A percentile compares a stretch with the other conserved stretches of the same genome.
Conservation (phyloP, 208 protist species). For the Porcisia deanei region DNA sequence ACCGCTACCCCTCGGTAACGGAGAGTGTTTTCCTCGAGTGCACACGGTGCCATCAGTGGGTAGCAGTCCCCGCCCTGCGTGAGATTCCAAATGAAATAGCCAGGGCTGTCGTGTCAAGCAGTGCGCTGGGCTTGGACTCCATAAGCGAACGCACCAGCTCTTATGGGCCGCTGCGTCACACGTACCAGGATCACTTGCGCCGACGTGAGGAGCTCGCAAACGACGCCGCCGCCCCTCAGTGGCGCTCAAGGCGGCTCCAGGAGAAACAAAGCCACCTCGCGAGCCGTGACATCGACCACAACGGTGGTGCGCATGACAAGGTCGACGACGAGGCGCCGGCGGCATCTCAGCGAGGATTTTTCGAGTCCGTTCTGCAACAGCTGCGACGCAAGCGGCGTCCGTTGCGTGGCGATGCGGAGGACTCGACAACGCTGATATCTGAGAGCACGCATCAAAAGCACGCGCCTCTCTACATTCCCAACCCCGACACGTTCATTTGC, state of each 20-base stretch:
- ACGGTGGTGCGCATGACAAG: neutral
- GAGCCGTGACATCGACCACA: neutral
- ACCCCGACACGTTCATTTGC: constrained; percentile 67
- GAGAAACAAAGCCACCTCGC: constrained; percentile 7
- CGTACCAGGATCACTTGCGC: constrained; percentile 11
- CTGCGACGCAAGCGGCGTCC: neutral
- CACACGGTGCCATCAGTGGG: constrained; percentile 75
- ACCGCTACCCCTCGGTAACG: constrained; percentile 62
- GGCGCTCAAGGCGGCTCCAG: constrained; percentile 34
- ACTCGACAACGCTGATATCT: neutral
- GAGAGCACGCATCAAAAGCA: neutral
- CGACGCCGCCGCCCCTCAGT: constrained; percentile 13
- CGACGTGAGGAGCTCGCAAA: constrained; percentile 6
- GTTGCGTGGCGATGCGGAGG: neutral
- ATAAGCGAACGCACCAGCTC: constrained; percentile 4
- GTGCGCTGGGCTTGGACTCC: constrained; percentile 14
- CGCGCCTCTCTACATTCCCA: constrained; percentile 59
- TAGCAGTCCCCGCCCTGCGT: constrained; percentile 47
- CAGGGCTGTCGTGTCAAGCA: constrained; percentile 10
- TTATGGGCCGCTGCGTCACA: constrained; percentile 15
- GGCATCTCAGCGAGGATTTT: constrained; percentile 1
- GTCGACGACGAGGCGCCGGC: neutral
- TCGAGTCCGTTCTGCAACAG: constrained; percentile 16
- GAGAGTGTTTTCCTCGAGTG: constrained; percentile 72
- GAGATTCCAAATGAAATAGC: constrained; percentile 39